A percentile compares a stretch with the other conserved stretches of the same genome.
phyloP scores from a whole-genome alignment of 202 grass and related monocot genomes.

The Digitaria exilis region DNA sequence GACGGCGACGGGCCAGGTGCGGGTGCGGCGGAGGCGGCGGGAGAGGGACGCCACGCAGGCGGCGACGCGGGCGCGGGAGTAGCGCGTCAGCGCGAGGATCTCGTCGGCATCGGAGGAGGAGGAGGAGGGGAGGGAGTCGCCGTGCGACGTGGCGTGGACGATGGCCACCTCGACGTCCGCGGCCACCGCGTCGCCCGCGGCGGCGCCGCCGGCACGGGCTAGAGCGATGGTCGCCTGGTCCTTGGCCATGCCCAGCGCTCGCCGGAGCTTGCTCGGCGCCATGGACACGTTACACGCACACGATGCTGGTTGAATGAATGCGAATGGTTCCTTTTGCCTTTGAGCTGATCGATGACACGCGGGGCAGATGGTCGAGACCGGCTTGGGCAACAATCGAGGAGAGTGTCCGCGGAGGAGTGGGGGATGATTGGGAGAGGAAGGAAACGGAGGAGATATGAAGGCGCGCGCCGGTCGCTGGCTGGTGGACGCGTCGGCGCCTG shows the following conservation, averaged over 20 bases:
- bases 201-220: conserved; percentile 38
- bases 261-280: conserved; percentile 65
- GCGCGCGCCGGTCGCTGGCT: background rate
- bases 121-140: conserved; percentile 51
- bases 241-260: conserved; percentile 70
- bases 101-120: conserved; percentile 59
- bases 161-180: conserved; percentile 65
- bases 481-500: background rate
- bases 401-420: background rate
- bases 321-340: background rate
- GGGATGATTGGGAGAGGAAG: background rate
- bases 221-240: conserved; percentile 68
- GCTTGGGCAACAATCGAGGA: background rate
- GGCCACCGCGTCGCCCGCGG: conserved; percentile 46
- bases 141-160: conserved; percentile 68
- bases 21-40: conserved; percentile 57
- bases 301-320: background rate
- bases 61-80: conserved; percentile 59
- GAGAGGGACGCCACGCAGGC: conserved; percentile 61
- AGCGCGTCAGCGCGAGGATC: conserved; percentile 70
- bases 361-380: background rate
- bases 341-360: background rate
- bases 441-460: background rate
- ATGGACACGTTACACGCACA: no score
- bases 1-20: conserved; percentile 67